Conservation (phyloP, 257 asterid species). For the Lavandula angustifolia region DNA sequence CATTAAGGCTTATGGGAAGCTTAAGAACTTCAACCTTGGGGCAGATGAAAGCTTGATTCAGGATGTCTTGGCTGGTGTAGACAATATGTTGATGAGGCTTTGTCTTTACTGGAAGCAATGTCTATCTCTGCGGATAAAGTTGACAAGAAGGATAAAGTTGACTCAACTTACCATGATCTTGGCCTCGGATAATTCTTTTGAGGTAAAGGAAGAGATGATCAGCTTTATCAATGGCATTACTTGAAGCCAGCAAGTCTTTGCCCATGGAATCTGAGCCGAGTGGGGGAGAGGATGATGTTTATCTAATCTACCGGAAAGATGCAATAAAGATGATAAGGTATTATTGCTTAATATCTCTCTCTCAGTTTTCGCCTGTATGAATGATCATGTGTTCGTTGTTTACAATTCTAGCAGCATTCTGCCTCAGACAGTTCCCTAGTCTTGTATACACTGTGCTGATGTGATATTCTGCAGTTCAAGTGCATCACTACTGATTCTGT, state of each 20-base stretch:
- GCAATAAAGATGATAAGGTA: conserved; percentile 77
- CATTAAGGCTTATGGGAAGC: conserved; percentile 41
- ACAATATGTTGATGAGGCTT: conserved; percentile 53
- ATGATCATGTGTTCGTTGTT: not conserved
- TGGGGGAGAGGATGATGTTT: conserved; percentile 90
- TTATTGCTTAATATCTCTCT: conserved; percentile 2
- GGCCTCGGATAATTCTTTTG: conserved; percentile 29
- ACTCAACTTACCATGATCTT: conserved; percentile 13
- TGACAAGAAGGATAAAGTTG: conserved; percentile 23
- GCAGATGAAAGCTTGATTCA: conserved; percentile 65
- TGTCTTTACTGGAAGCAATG: conserved; percentile 53
- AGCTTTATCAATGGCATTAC: conserved; percentile 4
- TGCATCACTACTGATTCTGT: not conserved
- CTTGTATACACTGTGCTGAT: not conserved
- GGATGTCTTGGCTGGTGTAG: conserved; percentile 74
- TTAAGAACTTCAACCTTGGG: conserved; percentile 63
- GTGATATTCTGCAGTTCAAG: conserved; percentile 23
- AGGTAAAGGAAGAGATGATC: conserved; percentile 17
- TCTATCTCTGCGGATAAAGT: conserved; percentile 37
- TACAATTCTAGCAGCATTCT: conserved; percentile 6
- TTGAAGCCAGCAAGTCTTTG: conserved; percentile 35
- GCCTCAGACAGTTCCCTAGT: not conserved
- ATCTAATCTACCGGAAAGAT: conserved; percentile 67
- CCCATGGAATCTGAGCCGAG: conserved; percentile 77
- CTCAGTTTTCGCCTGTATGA: not conserved